Evolutionary conservation across 352 stramenopile genomes (phyloP).

Genomic region (Phytopythium helicoides): DNA sequence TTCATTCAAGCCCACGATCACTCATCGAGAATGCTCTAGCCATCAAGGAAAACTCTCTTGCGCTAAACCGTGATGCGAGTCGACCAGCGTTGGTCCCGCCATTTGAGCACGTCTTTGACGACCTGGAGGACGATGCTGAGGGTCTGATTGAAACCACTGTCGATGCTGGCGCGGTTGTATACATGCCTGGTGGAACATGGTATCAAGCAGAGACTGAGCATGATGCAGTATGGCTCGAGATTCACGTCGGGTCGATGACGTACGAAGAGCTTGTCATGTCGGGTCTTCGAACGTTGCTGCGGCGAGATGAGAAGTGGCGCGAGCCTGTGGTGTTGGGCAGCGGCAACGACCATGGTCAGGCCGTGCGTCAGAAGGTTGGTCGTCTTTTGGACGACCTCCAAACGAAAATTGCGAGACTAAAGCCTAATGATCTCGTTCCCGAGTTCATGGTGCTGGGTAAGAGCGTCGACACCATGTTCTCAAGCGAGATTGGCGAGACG

Average conservation of each 20-base stretch:
- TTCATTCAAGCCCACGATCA: slow-evolving; percentile 18
- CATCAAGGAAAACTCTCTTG: slow-evolving; percentile 19
- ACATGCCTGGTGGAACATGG: slow-evolving; percentile 56
- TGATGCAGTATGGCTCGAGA: slow-evolving; percentile 36
- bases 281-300: slow-evolving; percentile 28
- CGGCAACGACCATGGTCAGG: neutral
- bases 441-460: slow-evolving; percentile 27
- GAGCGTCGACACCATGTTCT: slow-evolving; percentile 3
- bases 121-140: slow-evolving; percentile 5
- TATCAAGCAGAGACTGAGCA: slow-evolving; percentile 24
- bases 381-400: slow-evolving; percentile 20
- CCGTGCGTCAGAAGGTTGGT: slow-evolving; percentile 9
- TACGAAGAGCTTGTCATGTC: slow-evolving; percentile 22
- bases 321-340: slow-evolving; percentile 10
- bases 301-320: slow-evolving; percentile 22
- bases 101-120: slow-evolving; percentile 24
- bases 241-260: slow-evolving; percentile 26
- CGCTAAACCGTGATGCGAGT: neutral
- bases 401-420: slow-evolving; percentile 12
- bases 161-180: slow-evolving; percentile 40
- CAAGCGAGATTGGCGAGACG: slow-evolving; percentile 2
- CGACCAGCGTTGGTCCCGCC: slow-evolving; percentile 10
- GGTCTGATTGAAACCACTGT: neutral
- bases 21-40: slow-evolving; percentile 10
- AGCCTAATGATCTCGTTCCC: slow-evolving; percentile 27